These are phyloP conservation scores for Podaxis pistillaris DNA, from an alignment of 768 basidiomycete species.

Conservation along the genomic window DNA sequence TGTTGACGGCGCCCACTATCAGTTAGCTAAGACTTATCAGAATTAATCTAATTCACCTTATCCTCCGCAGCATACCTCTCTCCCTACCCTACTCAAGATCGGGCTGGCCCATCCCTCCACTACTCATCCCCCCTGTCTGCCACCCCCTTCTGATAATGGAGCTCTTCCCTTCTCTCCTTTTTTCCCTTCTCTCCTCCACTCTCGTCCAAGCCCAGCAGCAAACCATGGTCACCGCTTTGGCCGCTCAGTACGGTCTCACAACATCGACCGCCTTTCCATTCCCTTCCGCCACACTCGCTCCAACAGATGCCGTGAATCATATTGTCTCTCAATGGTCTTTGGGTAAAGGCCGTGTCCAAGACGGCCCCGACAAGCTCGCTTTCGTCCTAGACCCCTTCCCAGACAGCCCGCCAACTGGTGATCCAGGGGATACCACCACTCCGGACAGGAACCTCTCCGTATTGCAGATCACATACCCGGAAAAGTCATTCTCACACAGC, in stretches of 20 bases:
- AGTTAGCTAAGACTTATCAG: not conserved
- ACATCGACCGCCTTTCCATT: slow-evolving; percentile 65
- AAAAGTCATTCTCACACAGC: slow-evolving; percentile 55
- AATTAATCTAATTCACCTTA: not conserved
- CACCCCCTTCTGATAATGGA: not conserved
- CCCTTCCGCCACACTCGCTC: slow-evolving; percentile 57
- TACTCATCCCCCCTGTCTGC: too few species aligned
- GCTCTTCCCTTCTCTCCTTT: not conserved
- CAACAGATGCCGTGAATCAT: slow-evolving; percentile 46
- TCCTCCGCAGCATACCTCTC: not conserved
- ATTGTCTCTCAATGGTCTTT: slow-evolving; percentile 61
- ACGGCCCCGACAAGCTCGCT: slow-evolving; percentile 50
- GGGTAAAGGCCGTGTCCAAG: slow-evolving; percentile 58
- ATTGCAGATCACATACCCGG: slow-evolving; percentile 63
- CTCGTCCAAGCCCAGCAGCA: slow-evolving; percentile 25
- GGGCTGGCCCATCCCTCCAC: too few species aligned
- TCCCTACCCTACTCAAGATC: not conserved
- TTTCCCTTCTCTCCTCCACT: not conserved
- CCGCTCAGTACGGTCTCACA: slow-evolving; percentile 51
- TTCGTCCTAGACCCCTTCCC: slow-evolving; percentile 74
- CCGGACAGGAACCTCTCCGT: slow-evolving; percentile 26
- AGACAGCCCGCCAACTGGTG: slow-evolving; percentile 34
- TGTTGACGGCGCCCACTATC: not conserved
- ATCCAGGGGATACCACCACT: slow-evolving; percentile 22
- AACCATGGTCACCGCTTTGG: slow-evolving; percentile 36